A percentile compares a stretch with the other conserved stretches of the same genome.
phyloP scores from a whole-genome alignment of 2,329 filamentous ascomycete genomes.

The Epichloe festucae region DNA sequence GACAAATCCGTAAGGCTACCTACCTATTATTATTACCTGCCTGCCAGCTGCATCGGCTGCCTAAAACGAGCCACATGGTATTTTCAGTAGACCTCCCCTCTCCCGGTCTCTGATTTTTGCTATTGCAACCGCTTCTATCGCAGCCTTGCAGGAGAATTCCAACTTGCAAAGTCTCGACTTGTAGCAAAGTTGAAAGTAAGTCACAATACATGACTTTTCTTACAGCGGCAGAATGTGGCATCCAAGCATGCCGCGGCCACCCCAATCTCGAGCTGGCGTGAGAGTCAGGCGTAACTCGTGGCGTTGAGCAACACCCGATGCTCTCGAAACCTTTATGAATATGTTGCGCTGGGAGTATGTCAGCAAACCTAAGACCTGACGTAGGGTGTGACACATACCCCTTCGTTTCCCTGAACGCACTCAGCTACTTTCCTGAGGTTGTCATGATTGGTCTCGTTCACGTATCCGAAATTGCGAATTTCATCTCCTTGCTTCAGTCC shows the following conservation, averaged over 20 bases:
- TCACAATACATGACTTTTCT: neutral
- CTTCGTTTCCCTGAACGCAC: slow-evolving; percentile 79
- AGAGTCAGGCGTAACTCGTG: slow-evolving; percentile 58
- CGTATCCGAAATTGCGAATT: slow-evolving; percentile 74
- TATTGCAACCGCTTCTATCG: neutral
- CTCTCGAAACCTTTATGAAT: slow-evolving; percentile 51
- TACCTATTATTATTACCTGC: neutral
- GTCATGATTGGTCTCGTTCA: slow-evolving; percentile 77
- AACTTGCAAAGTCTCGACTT: neutral
- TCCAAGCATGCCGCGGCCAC: slow-evolving; percentile 75
- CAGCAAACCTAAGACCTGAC: slow-evolving; percentile 11
- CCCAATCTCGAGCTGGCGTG: slow-evolving; percentile 71
- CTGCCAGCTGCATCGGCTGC: neutral
- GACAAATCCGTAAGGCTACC: slow-evolving; percentile 1
- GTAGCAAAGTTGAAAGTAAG: neutral
- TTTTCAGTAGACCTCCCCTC: no score
- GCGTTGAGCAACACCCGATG: slow-evolving; percentile 25
- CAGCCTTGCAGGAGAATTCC: neutral
- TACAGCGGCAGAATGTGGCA: slow-evolving; percentile 78
- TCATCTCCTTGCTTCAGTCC: slow-evolving; percentile 70
- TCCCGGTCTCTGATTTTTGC: no score
- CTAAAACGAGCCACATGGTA: neutral
- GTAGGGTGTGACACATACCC: slow-evolving; percentile 43
- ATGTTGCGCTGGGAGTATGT: slow-evolving; percentile 45
- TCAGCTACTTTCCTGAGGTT: slow-evolving; percentile 76